A percentile compares a stretch with the other conserved stretches of the same genome.
phyloP scores from a whole-genome alignment of 768 basidiomycete genomes.

The Leccinum fibrillosum region DNA sequence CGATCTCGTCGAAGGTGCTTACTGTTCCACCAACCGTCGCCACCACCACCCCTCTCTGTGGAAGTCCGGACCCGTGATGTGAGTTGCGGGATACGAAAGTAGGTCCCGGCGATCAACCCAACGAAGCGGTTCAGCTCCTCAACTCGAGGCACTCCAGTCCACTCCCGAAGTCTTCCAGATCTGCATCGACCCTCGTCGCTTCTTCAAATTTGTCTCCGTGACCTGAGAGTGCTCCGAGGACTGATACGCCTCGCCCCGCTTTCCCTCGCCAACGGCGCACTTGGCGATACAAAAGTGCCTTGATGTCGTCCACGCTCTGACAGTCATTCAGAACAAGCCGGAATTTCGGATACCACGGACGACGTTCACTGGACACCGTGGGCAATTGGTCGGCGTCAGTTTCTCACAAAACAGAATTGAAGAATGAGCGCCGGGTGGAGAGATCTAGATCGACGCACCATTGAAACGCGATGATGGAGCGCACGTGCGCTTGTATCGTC shows the following conservation, averaged over 20 bases:
- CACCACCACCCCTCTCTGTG: neutral
- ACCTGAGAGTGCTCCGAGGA: neutral
- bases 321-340: slow-evolving; percentile 43
- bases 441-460: slow-evolving; percentile 43
- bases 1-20: neutral
- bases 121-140: neutral
- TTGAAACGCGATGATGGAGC: slow-evolving; percentile 66
- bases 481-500: slow-evolving; percentile 59
- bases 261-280: slow-evolving; percentile 52
- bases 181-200: neutral
- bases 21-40: neutral
- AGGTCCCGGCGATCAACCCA: neutral
- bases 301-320: slow-evolving; percentile 44
- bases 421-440: neutral
- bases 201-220: neutral
- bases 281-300: slow-evolving; percentile 39
- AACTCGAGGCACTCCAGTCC: neutral
- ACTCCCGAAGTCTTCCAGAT: slow-evolving; percentile 4
- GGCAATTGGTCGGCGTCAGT: neutral
- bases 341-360: slow-evolving; percentile 58
- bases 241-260: slow-evolving; percentile 3
- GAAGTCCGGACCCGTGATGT: neutral
- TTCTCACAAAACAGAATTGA: neutral
- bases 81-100: neutral
- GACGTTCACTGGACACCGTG: slow-evolving; percentile 34